These are phyloP conservation scores for Xylariaceae sp. DNA, from an alignment of 2,329 filamentous ascomycete genomes.

Conservation along the genomic window DNA sequence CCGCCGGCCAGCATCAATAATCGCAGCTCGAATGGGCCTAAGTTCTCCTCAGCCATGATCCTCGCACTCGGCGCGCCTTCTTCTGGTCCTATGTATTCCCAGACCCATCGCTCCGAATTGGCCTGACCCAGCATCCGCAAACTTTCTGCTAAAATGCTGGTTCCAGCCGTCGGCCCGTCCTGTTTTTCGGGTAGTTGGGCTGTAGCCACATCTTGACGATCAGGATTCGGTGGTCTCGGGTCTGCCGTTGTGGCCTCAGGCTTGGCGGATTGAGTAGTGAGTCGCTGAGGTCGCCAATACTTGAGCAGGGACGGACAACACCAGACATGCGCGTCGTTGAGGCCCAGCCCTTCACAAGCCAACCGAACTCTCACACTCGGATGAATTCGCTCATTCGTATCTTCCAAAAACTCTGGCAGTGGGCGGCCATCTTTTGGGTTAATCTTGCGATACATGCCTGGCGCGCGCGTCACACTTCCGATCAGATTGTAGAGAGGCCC, in stretches of 20 bases:
- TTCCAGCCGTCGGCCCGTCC: not conserved
- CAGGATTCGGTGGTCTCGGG: conserved; percentile 16
- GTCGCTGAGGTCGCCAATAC: conserved; percentile 41
- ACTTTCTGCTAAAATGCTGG: not conserved
- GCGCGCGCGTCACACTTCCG: conserved; percentile 40
- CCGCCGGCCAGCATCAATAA: conserved; percentile 43
- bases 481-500: conserved; percentile 41
- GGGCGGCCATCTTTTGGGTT: conserved; percentile 37
- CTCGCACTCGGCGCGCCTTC: conserved; percentile 36
- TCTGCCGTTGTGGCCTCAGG: conserved; percentile 30
- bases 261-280: conserved; percentile 31
- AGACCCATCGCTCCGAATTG: conserved; percentile 44
- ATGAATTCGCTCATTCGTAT: conserved; percentile 53
- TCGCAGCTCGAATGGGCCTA: conserved; percentile 49
- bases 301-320: conserved; percentile 39
- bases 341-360: conserved; percentile 44
- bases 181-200: not conserved
- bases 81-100: conserved; percentile 47
- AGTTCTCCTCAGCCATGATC: conserved; percentile 47
- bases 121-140: conserved; percentile 8
- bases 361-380: conserved; percentile 50
- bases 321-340: conserved; percentile 46
- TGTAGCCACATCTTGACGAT: conserved; percentile 21
- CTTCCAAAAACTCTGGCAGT: conserved; percentile 38
- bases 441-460: conserved; percentile 44